Evolutionary conservation across 73 alveolate species (phyloP), one percentile per base, ranked within the genome.

Genomic region (Tetrahymena malaccensis): DNA sequence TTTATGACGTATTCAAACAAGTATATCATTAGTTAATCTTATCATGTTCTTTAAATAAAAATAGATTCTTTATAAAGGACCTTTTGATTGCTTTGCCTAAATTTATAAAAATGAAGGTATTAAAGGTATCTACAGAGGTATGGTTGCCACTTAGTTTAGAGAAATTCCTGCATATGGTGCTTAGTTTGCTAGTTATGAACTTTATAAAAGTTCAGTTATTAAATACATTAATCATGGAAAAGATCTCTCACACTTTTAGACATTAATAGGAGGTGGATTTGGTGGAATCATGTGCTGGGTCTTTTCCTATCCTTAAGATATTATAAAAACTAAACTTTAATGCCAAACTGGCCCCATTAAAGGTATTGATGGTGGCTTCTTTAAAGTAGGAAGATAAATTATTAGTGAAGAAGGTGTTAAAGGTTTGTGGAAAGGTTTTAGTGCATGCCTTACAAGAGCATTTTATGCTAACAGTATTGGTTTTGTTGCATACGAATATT

Each of bases 371-470:
- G 98, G 98, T 17, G 98, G 98, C 13, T 96, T 96, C 35, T 8
- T 96, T 50, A 95, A 93, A 40, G 96, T 97, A 44, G 96, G 96
- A 0, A 83, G 85, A 43, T 55, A 96, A 58, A 94, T 96, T 34
- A 40, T 94, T 10, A 55, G 85, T 16, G 35, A 85, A 31, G 98
- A 96, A 15, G 98, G 97, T n/a, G 35, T 96, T 9, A 85, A 38
- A 22, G 96, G 96, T 34, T 96, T 96, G 43, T 96, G 98, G 98
- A 96, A 93, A 89, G 98, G 98, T 22, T 96, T 96, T 93, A 94
- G 97, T 85, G 98, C 96, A 9, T 96, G 98, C 84, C 22, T 96
- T n/a, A 43, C 95, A 43, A 58, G 98, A 50, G 97, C 98, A 0
- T 85, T 96, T 50, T 93, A 95, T 34, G 96, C 96, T 9, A 95